A percentile compares a stretch with the other conserved stretches of the same genome.
phyloP scores from a whole-genome alignment of 2,329 filamentous ascomycete genomes.

The Cercospora sp. region DNA sequence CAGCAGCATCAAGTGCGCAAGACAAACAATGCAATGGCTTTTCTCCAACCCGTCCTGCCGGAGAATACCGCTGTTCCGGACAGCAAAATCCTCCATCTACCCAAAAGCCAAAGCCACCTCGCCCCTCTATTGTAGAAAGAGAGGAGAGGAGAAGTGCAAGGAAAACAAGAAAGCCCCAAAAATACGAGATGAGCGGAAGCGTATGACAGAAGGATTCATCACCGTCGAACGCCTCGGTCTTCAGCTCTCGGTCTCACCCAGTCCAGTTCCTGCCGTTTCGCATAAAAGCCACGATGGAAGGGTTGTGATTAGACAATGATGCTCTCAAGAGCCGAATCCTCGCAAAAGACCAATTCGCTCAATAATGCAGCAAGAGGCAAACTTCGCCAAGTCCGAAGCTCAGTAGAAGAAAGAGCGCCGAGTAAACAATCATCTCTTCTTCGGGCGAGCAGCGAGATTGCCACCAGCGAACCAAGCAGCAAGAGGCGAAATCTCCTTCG shows the following conservation, averaged over 20 bases:
- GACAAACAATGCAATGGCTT: constrained; percentile 8
- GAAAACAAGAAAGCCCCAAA: not conserved
- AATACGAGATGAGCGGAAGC: not conserved
- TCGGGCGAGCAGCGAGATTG: constrained; percentile 19
- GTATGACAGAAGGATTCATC: constrained; percentile 8
- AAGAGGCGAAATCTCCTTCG: constrained; percentile 31
- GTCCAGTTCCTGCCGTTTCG: constrained; percentile 5
- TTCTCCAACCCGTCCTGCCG: not conserved
- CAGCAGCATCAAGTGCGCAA: not conserved
- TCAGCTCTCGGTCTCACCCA: not conserved
- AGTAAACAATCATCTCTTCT: constrained; percentile 10
- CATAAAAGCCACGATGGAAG: not conserved
- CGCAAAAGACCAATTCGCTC: not conserved
- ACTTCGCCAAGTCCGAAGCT: not conserved
- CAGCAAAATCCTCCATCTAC: not conserved
- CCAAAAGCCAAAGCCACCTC: constrained; percentile 6
- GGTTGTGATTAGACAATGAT: not conserved
- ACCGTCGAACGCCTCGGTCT: constrained; percentile 4
- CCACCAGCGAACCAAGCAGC: constrained; percentile 36
- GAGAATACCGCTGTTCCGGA: constrained; percentile 3
- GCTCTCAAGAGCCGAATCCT: not conserved
- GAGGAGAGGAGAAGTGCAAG: not conserved
- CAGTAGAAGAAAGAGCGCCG: not conserved
- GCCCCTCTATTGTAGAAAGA: not conserved
- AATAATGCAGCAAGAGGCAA: not conserved